Evolutionary conservation across 768 basidiomycete genomes (phyloP).

Genomic region (Cystofilobasidium macerans): DNA sequence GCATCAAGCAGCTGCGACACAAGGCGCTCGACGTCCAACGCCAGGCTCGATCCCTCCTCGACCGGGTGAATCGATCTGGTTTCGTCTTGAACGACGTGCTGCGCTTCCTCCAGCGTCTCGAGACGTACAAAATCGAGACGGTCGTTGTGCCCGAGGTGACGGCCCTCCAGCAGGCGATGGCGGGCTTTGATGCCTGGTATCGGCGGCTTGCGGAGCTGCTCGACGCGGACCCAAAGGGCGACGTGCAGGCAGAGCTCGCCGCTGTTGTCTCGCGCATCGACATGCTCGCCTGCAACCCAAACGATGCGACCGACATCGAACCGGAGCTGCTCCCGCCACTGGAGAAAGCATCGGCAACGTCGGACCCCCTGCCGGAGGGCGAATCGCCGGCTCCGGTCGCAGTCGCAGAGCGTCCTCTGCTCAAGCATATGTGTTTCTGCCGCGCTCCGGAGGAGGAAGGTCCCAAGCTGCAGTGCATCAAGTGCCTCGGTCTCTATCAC

Average conservation of each 20-base stretch:
- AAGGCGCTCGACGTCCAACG: constrained; percentile 71
- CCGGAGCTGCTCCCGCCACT: too few species aligned
- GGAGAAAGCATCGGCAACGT: too few species aligned
- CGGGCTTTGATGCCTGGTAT: constrained; percentile 29
- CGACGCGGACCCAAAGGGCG: too few species aligned
- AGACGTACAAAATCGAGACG: constrained; percentile 27
- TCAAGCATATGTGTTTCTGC: constrained; percentile 34
- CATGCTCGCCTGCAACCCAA: too few species aligned
- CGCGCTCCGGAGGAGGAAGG: constrained; percentile 27
- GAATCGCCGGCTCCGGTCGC: not conserved
- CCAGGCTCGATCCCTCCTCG: constrained; percentile 60
- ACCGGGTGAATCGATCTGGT: constrained; percentile 25
- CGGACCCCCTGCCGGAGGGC: too few species aligned
- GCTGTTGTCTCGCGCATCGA: too few species aligned
- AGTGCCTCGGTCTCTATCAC: constrained; percentile 31
- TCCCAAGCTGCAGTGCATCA: constrained; percentile 34
- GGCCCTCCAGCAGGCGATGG: constrained; percentile 30
- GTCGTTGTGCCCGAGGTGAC: constrained; percentile 34
- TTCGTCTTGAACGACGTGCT: constrained; percentile 28
- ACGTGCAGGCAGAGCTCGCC: too few species aligned
- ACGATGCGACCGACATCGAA: too few species aligned
- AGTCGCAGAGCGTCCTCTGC: not conserved
- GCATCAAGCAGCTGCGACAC: constrained; percentile 43
- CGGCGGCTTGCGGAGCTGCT: constrained; percentile 22
- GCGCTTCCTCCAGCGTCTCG: constrained; percentile 30